Percentiles rank a stretch among this genome's conserved stretches.
phyloP scores from a whole-genome alignment of 1,284 basidiomycete genomes.

The Fomitopsis pinicola region DNA sequence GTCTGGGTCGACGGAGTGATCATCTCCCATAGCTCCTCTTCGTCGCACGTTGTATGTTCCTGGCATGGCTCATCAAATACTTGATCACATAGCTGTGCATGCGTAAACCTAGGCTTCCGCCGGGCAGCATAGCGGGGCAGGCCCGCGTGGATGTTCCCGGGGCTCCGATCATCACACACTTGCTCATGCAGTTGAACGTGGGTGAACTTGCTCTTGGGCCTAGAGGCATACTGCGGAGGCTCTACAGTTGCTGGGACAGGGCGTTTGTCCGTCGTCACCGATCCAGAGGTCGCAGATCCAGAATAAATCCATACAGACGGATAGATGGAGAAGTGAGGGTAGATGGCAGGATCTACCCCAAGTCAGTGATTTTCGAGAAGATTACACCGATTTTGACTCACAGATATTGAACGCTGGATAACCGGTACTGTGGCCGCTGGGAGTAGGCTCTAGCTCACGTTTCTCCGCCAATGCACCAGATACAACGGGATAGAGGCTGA shows the following conservation, averaged over 20 bases:
- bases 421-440: background rate
- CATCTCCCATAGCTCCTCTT: background rate
- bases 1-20: background rate
- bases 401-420: background rate
- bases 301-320: background rate
- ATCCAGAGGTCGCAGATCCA: background rate
- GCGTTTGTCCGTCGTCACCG: background rate
- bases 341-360: background rate
- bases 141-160: too few species aligned
- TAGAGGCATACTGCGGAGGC: background rate
- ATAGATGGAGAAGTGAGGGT: background rate
- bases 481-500: background rate
- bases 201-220: slow-evolving; percentile 5
- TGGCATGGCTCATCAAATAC: background rate
- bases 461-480: background rate
- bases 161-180: background rate
- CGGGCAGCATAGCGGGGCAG: background rate
- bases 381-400: slow-evolving; percentile 12
- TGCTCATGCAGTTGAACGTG: slow-evolving; percentile 10
- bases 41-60: background rate
- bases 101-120: slow-evolving; percentile 6
- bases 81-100: slow-evolving; percentile 8
- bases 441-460: background rate
- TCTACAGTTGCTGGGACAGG: background rate
- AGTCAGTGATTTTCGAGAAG: background rate